A percentile compares a stretch with the other conserved stretches of the same genome.
Conservation (phyloP, 2,329 filamentous ascomycete species). For the Pseudocercospora crystallina region DNA sequence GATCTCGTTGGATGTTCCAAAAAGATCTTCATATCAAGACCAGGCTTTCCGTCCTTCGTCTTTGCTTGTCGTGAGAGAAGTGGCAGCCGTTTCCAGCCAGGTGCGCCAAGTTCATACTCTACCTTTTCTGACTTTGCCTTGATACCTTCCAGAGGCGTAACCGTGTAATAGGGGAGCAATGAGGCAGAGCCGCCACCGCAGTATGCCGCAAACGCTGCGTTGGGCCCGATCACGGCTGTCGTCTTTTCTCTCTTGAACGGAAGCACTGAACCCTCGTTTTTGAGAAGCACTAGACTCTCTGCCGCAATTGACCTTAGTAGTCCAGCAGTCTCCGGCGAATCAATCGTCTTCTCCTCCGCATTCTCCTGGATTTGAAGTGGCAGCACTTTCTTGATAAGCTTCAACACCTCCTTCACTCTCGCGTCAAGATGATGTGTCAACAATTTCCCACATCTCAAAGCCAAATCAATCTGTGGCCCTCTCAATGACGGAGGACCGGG, state of each 20-base stretch:
- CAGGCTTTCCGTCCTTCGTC: conserved; percentile 23
- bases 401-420: conserved; percentile 61
- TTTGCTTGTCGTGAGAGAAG: conserved; percentile 27
- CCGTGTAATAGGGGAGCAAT: conserved; percentile 35
- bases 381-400: conserved; percentile 51
- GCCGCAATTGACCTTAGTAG: conserved; percentile 31
- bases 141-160: conserved; percentile 35
- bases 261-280: conserved; percentile 66
- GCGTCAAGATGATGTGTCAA: conserved; percentile 48
- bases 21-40: conserved; percentile 30
- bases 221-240: conserved; percentile 72
- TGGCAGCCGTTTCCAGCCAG: conserved; percentile 33
- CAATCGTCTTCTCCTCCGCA: conserved; percentile 31
- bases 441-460: conserved; percentile 29
- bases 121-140: conserved; percentile 24
- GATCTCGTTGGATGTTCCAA: conserved; percentile 50
- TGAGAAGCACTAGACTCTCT: conserved; percentile 47
- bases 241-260: conserved; percentile 67
- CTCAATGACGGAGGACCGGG: conserved; percentile 66
- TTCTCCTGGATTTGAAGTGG: conserved; percentile 29
- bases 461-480: conserved; percentile 33
- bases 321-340: conserved; percentile 34
- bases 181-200: conserved; percentile 37
- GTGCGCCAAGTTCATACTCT: conserved; percentile 26
- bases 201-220: conserved; percentile 65